phyloP scores from a whole-genome alignment of 2,329 filamentous ascomycete genomes.

The Xylariomycetidae sp. region DNA sequence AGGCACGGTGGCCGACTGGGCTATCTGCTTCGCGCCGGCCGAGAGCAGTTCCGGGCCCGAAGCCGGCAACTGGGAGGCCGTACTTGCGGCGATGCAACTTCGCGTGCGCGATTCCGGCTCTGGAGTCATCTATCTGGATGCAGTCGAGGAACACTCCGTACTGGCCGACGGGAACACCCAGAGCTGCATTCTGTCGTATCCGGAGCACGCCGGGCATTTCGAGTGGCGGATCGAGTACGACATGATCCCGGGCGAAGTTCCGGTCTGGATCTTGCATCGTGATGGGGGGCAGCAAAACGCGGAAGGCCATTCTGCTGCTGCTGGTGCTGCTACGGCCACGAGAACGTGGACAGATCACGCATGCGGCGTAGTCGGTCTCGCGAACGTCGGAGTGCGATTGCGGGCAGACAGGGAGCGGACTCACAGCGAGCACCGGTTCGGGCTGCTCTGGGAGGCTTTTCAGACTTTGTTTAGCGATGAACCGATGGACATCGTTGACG shows the following conservation, averaged over 20 bases:
- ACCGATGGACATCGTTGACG: constrained; percentile 1
- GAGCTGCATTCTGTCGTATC: neutral
- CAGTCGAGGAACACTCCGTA: neutral
- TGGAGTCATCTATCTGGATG: neutral
- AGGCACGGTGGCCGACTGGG: constrained; percentile 55
- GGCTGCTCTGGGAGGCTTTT: constrained; percentile 1
- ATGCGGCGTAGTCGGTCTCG: neutral
- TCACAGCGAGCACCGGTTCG: constrained; percentile 1
- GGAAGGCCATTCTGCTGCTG: no score
- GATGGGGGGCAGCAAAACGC: neutral
- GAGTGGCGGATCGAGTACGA: neutral
- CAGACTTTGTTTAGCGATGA: constrained; percentile 1
- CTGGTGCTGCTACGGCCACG: neutral
- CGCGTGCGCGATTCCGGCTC: neutral
- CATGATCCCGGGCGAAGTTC: constrained; percentile 1
- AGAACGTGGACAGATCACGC: neutral
- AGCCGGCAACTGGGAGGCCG: neutral
- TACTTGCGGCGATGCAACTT: constrained; percentile 1
- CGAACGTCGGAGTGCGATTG: neutral
- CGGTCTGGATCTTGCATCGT: neutral
- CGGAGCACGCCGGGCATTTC: constrained; percentile 1
- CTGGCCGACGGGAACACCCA: neutral
- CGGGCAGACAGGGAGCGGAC: neutral
- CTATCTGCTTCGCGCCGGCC: constrained; percentile 33
- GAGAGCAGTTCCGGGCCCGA: neutral